These are phyloP conservation scores for Immersiella caudata DNA, from an alignment of 495 filamentous ascomycete genomes.

Conservation along the genomic window DNA sequence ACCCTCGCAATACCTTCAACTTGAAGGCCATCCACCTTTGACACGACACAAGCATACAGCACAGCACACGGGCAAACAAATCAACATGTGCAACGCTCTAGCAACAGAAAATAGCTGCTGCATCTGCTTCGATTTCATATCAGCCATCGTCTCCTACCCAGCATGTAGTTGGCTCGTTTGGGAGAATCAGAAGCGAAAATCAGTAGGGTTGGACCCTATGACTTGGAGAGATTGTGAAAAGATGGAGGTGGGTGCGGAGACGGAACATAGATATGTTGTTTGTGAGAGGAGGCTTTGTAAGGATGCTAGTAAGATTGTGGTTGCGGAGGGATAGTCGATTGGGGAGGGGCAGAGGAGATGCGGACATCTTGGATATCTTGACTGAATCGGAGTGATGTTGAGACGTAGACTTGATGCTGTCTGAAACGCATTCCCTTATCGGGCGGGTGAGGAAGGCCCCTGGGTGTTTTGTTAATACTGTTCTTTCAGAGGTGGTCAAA, in stretches of 20 bases:
- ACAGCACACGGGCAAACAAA: background rate
- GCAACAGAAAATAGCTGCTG: background rate
- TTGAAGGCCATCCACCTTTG: no score
- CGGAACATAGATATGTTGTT: background rate
- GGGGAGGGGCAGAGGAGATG: no score
- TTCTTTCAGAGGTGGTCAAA: no score
- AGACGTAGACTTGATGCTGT: no score
- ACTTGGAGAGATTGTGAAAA: background rate
- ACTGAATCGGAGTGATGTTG: no score
- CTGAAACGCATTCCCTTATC: no score
- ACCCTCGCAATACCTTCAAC: no score
- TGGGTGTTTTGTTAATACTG: no score
- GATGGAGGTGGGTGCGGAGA: background rate
- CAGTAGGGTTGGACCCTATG: background rate
- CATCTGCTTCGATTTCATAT: background rate
- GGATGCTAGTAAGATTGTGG: background rate
- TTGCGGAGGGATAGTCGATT: background rate
- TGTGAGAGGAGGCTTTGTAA: background rate
- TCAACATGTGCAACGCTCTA: background rate
- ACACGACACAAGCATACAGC: no score
- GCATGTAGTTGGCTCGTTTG: background rate
- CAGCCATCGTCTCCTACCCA: background rate
- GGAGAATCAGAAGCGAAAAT: background rate
- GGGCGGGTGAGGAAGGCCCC: no score
- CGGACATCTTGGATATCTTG: no score